Conservation (phyloP, 805 yeast species). For the Starmerella roubikii region DNA sequence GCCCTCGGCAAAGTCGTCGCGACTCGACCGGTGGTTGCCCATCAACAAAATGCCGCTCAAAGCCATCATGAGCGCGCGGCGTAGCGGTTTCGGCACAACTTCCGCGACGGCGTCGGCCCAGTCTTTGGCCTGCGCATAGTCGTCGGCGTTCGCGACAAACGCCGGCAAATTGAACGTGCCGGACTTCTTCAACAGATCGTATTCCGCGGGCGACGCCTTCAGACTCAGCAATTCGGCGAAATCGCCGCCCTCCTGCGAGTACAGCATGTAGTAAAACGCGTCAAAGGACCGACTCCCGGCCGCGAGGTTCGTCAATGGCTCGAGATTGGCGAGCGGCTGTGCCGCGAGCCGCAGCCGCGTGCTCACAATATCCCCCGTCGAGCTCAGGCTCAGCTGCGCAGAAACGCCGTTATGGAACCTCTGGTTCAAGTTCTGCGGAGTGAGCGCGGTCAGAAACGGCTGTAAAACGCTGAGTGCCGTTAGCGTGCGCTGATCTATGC, state of each 20-base stretch:
- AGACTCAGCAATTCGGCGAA: conserved; percentile 23
- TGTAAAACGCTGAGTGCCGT: conserved; percentile 27
- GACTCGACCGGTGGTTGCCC: conserved; percentile 24
- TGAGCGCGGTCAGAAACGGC: conserved; percentile 29
- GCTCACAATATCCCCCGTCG: conserved; percentile 24
- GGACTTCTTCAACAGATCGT: conserved; percentile 23
- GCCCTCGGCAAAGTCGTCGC: conserved; percentile 29
- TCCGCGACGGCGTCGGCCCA: conserved; percentile 29
- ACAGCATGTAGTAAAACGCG: conserved; percentile 28
- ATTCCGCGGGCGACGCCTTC: conserved; percentile 22
- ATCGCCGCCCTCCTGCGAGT: conserved; percentile 20
- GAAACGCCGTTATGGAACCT: conserved; percentile 27
- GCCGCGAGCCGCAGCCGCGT: conserved; percentile 23
- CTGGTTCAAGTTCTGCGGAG: conserved; percentile 26
- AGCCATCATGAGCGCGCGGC: conserved; percentile 25
- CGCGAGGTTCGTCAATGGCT: conserved; percentile 23
- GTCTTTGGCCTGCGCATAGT: conserved; percentile 29
- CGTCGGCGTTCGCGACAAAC: conserved; percentile 29
- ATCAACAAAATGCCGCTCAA: conserved; percentile 30
- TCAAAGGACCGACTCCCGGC: conserved; percentile 25
- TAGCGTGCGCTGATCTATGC: conserved; percentile 24
- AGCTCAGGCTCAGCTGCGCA: conserved; percentile 24
- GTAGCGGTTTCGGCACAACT: conserved; percentile 26
- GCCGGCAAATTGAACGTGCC: conserved; percentile 25
- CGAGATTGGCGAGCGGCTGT: conserved; percentile 23